These are phyloP conservation scores for Lodderomyces theae DNA, from an alignment of 1,139 yeast species.

Conservation along the genomic window DNA sequence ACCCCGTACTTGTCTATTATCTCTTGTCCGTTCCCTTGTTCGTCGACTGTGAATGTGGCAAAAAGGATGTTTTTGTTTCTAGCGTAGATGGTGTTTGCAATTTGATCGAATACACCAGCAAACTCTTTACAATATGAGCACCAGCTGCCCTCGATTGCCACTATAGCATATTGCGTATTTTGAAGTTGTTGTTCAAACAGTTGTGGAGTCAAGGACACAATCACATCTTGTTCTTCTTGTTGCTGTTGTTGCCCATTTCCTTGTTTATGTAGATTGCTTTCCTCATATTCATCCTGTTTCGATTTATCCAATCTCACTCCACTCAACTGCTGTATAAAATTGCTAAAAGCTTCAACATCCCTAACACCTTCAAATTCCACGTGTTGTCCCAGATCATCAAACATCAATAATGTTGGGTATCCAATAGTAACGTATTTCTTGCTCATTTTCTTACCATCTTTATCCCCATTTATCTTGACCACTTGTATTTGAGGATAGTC, in stretches of 20 bases:
- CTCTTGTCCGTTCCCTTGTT: conserved; percentile 30
- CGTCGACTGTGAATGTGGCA: conserved; percentile 32
- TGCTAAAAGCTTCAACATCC: conserved; percentile 43
- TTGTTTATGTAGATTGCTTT: conserved; percentile 6
- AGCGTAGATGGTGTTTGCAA: conserved; percentile 33
- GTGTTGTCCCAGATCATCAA: conserved; percentile 46
- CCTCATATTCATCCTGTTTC: conserved; percentile 6
- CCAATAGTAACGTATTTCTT: conserved; percentile 57
- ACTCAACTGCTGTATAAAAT: conserved; percentile 43
- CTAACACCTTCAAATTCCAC: conserved; percentile 49
- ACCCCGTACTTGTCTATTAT: conserved; percentile 41
- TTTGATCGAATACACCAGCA: conserved; percentile 26
- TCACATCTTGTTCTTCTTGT: conserved; percentile 11
- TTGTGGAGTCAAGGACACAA: conserved; percentile 31
- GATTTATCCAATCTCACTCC: conserved; percentile 26
- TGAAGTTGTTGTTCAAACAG: conserved; percentile 33
- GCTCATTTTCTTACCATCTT: conserved; percentile 52
- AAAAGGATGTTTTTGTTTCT: conserved; percentile 18
- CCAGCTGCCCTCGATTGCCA: conserved; percentile 42
- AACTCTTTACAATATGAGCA: conserved; percentile 24
- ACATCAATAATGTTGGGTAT: conserved; percentile 62
- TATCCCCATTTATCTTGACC: conserved; percentile 68
- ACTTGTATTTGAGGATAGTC: conserved; percentile 48
- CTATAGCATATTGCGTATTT: conserved; percentile 24
- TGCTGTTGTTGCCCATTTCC: background rate